Evolutionary conservation across 2,329 filamentous ascomycete genomes (phyloP), one percentile per base, ranked within the genome.

Genomic region (Fusarium sp.): DNA sequence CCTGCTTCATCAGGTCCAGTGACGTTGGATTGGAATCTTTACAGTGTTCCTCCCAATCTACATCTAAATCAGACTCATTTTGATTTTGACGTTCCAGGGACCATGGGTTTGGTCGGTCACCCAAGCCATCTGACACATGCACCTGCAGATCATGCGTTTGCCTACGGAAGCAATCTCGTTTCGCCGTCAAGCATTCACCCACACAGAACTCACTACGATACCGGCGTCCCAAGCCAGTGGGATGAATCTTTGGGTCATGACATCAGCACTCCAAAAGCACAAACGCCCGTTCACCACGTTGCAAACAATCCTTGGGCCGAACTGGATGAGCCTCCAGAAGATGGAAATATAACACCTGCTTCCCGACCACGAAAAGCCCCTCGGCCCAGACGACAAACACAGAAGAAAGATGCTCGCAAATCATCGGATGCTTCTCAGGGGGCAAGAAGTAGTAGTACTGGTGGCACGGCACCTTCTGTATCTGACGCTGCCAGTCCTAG

Each of bases 121-220:
- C 58, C 64, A n/a, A 57, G 45, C 10, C 68, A 69, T 44, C 38
- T 67, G 22, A 38, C 64, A 19, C 68, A 68, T 15, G 46, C 54
- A 7, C 13, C 60, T 2, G 50, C 64, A 28, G 59, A 69, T 56
- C 47, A 58, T 24, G 28, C 55, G 28, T 62, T 67, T 40, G 28
- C 54, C 19, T 71, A 69, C 28, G 67, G 65, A 42, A 52, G 55
- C 28, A 57, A 53, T 13, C 39, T 71, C 31, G 63, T 71, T 28
- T 71, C 69, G 5, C 68, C 69, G 13, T 69, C 67, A 2, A 70
- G 52, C 36, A 70, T 71, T 40, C 69, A 71, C 15, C 56, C 69
- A 3, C 49, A 57, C 8, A 54, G 51, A 42, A 49, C 47, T 28
- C 60, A 67, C 12, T 71, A 70, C 46, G 53, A 65, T 35, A 43